phyloP scores from a whole-genome alignment of 2,329 filamentous ascomycete genomes.

The Colletotrichum kahawae region DNA sequence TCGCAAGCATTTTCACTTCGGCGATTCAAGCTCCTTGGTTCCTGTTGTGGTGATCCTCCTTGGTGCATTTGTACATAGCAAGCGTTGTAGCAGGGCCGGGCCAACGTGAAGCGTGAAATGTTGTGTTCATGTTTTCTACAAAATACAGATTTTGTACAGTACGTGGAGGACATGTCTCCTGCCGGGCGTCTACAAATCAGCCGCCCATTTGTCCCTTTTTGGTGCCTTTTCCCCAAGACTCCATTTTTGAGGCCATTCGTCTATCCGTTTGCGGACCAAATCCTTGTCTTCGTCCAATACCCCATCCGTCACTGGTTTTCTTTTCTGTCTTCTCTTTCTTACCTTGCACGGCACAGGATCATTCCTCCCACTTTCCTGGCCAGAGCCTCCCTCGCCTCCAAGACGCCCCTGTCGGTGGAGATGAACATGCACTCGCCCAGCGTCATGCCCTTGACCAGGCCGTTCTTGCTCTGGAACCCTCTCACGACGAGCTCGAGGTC shows the following conservation, averaged over 20 bases:
- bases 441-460: slow-evolving; percentile 75
- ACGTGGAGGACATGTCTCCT: slow-evolving; percentile 1
- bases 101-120: not conserved
- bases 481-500: slow-evolving; percentile 70
- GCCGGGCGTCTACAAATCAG: not conserved
- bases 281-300: not conserved
- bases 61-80: not conserved
- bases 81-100: not conserved
- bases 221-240: not conserved
- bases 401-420: slow-evolving; percentile 75
- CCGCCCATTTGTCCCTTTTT: not conserved
- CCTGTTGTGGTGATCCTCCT: not conserved
- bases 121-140: slow-evolving; percentile 18
- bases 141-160: slow-evolving; percentile 20
- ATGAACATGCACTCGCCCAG: slow-evolving; percentile 86
- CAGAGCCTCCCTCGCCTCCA: slow-evolving; percentile 84
- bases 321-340: slow-evolving; percentile 19
- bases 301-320: not conserved
- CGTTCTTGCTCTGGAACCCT: slow-evolving; percentile 68
- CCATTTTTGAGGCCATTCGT: not conserved
- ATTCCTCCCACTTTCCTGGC: slow-evolving; percentile 82
- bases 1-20: not conserved
- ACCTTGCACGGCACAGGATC: slow-evolving; percentile 73
- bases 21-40: not conserved
- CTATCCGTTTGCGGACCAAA: not conserved